Conservation (phyloP, 2,329 filamentous ascomycete genomes). For the Cordyceps fumosorosea region DNA sequence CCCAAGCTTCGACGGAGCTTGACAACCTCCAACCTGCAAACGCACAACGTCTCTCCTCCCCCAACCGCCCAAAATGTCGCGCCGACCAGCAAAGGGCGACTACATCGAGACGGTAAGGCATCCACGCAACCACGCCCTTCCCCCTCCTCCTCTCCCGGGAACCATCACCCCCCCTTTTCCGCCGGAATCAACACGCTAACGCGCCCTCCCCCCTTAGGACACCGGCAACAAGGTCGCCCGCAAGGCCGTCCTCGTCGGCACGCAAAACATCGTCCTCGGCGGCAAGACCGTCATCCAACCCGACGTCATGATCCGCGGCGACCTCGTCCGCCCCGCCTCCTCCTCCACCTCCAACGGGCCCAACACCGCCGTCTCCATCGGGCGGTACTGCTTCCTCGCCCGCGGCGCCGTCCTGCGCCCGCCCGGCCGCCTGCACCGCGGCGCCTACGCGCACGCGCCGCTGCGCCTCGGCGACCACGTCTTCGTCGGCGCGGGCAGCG, state of each 20-base stretch:
- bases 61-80: conserved; percentile 52
- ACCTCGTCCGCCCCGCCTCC: conserved; percentile 59
- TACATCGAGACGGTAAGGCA: conserved; percentile 86
- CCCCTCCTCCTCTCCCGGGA: background rate
- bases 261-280: conserved; percentile 94
- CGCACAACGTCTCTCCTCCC: background rate
- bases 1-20: no score
- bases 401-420: conserved; percentile 73
- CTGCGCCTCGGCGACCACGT: conserved; percentile 93
- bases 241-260: conserved; percentile 84
- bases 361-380: conserved; percentile 73
- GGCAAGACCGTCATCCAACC: conserved; percentile 95
- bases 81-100: conserved; percentile 75
- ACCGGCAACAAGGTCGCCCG: conserved; percentile 98
- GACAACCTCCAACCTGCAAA: conserved; percentile 6
- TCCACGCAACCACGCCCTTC: background rate
- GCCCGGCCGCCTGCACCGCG: conserved; percentile 75
- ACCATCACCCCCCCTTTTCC: background rate
- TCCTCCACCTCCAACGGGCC: conserved; percentile 31
- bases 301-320: conserved; percentile 88
- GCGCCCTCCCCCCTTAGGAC: conserved; percentile 55
- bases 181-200: background rate
- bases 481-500: conserved; percentile 68
- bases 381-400: conserved; percentile 84
- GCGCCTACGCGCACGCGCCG: conserved; percentile 74